Base-by-base conservation (phyloP, 345 rosid genomes). In the Sisymbrium altissimum region DNA sequence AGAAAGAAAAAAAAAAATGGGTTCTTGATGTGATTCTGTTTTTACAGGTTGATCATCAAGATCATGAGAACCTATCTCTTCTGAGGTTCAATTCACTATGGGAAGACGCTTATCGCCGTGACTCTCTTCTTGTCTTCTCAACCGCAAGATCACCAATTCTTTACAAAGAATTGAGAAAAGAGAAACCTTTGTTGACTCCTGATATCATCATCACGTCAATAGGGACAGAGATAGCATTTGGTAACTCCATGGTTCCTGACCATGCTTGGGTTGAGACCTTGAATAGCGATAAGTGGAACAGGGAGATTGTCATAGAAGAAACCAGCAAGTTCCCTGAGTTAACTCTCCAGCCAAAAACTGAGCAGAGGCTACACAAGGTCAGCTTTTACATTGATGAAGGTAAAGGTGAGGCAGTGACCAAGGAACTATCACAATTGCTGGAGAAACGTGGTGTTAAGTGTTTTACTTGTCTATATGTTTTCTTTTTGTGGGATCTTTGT, bases 141-240 rank as follows among this genome's bases (percentile, higher is more conserved):
- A 88, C 96, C 1, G 98, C 97, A 66, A 91, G 99, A 81, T 91
- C 97, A 4, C 97, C 96, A 9, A 81, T 87, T 19, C 91, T 88
- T 35, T 89, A 88, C 79, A 84, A 84, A 55, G 58, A 83, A 74
- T 68, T 95, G 82, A 91, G 90, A 83, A 88, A 87, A 72, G 88
- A 92, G 82, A 95, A 86, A 66, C 97, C 99, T 65, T 84, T 96
- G 98, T 66, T 92, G 75, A 92, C 97, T 6, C 99, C 99, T 13
- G 98, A 96, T 75, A 85, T 96, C 73, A 88, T 91, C 64, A 90
- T 96, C 75, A 89, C 90, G 81, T 92, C 98, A 10, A 96, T 95
- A 73, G 99, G 98, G 77, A 95, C 98, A 27, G 99, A 95, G 88
- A 92, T 95, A 74, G 93, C 99, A 1, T 90, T 83, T 78, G 99